Base-by-base conservation (phyloP, 169 alveolate genomes). In the Plasmodium sp. region DNA sequence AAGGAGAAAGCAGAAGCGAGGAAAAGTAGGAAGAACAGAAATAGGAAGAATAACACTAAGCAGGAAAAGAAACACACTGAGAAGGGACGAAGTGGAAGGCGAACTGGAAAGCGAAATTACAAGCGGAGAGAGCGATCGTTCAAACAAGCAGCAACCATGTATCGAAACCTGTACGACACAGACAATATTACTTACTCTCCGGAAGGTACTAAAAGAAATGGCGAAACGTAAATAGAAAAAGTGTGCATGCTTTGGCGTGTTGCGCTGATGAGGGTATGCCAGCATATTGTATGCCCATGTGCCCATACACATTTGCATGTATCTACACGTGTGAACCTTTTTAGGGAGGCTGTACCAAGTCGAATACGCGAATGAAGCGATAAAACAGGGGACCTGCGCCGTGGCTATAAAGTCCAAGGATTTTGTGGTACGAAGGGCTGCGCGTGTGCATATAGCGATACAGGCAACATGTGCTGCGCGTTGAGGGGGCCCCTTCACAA, bases 281-380 rank as follows among this genome's bases (percentile, higher is more conserved):
- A 6, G 5, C 16, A 45, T 16, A 39, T 33, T 86, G 81, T 56
- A 56, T 7, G 16, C 14, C 14, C 18, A 85, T 74, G 5, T 22
- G 33, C 67, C 36, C 5, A 39, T 31, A 77, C 77, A 84, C 14
- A 84, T 73, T 33, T 84, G 75, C 74, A 31, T 84, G 41, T 10
- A 39, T 71, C 48, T 48, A 22, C 31, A 9, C 62, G 77, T 31
- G 14, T 85, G 67, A 43, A 85, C 7, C 2, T 62, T 88, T 88
- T 54, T 56, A 88, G 98, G 98, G 56, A 98, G 99, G 73, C 94
- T 99, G 45, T 98, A 98, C 81, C 98, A 99, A 95, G 98, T 98
- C 56, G 99, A 99, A 94, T 99, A 99, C 95, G 99, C 99, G 5
- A 98, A 97, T 98, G 99, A 98, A 93, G 99, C 99, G 16, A 99